Evolutionary conservation across 179 eudicot species (phyloP), one percentile per base, ranked within the genome.

Genomic region (Gypsophila paniculata): DNA sequence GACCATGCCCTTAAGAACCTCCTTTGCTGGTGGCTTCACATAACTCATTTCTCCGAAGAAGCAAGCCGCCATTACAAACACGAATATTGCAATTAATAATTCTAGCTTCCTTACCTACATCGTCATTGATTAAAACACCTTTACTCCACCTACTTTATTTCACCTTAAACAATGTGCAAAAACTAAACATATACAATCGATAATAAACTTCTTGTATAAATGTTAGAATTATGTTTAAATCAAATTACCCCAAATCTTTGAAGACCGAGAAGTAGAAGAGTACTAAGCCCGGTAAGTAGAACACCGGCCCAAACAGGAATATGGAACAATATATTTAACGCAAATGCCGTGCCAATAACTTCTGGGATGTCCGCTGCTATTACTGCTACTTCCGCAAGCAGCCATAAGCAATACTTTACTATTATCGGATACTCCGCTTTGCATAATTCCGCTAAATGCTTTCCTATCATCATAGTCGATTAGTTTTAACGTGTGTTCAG

Each of bases 301-400:
- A 92, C 98, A 71, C 98, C 98, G 65, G 75, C 86, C 96, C 98
- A 92, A 29, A 92, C 78, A 66, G 96, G 98, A 55, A 90, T 83
- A 21, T 84, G 78, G 70, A 92, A 90, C 55, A 92, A 67, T 61
- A 92, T 90, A 73, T 92, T 85, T 18, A 92, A 80, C 0, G 96
- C 94, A 79, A 90, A 92, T 9, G 98, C 98, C 6, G 96, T 92
- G 59, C 98, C 98, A 38, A 92, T 87, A 38, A 92, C 98, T 87
- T 92, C 96, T 29, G 98, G 98, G 38, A 92, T 90, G 62, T 92
- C 98, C 4, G 98, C 98, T 25, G 96, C 94, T 29, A 90, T 87
- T 38, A 92, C 98, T 42, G 92, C 90, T 46, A 90, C 67, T 77
- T 92, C 98, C 59, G 98, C 96, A 10, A 92, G 82, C 15, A 92